Base-by-base conservation (phyloP, 2,329 filamentous ascomycete species). In the Hysterium pulicare region DNA sequence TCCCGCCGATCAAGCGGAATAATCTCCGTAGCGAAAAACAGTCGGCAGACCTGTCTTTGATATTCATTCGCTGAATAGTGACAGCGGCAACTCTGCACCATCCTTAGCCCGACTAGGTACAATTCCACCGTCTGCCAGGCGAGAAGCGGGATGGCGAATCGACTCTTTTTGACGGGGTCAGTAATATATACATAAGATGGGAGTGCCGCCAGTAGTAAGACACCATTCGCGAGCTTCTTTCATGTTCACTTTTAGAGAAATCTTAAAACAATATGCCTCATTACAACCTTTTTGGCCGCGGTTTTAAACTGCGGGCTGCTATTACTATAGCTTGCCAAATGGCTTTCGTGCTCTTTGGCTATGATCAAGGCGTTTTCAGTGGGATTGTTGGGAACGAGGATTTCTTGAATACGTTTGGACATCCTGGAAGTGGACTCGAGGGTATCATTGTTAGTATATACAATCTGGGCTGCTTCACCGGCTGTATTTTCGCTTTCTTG, bases 391-490 rank as follows among this genome's bases (percentile, higher is more conserved):
- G 59, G n/a, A 71, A 71, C 41, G 49, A 55, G 26, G 54, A 70
- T 43, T 72, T 66, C 49, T 49, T 61, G 5, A 44, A 66, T n/a
- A 69, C 64, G 0, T 70, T 71, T 40, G 53, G 60, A n/a, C 50
- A 71, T 40, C 68, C 68, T 0, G 54, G 57, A 2, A 57, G 60
- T 4, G 65, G 50, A 1, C 59, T 69, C 3, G 66, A 70, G 42
- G 69, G 69, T 26, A 71, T 71, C 44, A 71, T 71, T 28, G 69
- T 71, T 1, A 64, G 58, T 2, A 69, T 69, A 10, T 71, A 71
- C 47, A 69, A 69, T 38, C 49, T 71, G 0, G 62, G 62, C 10
- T 63, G 60, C 13, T 68, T 69, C 40, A 55, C 55, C 0, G 68
- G 68, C 22, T 69, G 64, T 40, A 64, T 71, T 15, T 33, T 70